These are phyloP conservation scores for Monilinia polystroma DNA, from an alignment of 2,329 filamentous ascomycete genomes.

Conservation along the genomic window DNA sequence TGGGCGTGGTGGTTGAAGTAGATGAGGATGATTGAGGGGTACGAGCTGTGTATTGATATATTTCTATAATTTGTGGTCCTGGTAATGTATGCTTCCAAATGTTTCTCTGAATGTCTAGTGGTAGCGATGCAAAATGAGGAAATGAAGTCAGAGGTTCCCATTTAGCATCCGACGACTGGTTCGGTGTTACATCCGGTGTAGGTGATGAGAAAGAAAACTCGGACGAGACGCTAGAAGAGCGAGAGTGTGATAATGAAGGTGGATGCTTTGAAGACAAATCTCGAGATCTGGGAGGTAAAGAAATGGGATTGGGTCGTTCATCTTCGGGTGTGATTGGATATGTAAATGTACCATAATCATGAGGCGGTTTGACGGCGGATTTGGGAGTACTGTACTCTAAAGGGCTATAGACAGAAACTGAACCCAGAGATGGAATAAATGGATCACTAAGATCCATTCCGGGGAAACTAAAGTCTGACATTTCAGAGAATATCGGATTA, in stretches of 20 bases:
- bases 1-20: neutral
- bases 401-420: conserved; percentile 7
- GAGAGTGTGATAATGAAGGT: conserved; percentile 10
- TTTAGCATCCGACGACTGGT: neutral
- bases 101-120: conserved; percentile 5
- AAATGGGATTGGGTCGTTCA: neutral
- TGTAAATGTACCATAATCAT: conserved; percentile 16
- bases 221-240: conserved; percentile 11
- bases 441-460: conserved; percentile 15
- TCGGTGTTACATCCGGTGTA: neutral
- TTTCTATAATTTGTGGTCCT: neutral
- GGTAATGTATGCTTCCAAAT: conserved; percentile 16
- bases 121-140: conserved; percentile 15
- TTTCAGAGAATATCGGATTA: neutral
- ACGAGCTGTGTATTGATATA: neutral
- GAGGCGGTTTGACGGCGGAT: neutral
- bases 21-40: neutral
- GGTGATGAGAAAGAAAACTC: neutral
- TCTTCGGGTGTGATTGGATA: conserved; percentile 3
- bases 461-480: conserved; percentile 19
- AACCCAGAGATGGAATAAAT: conserved; percentile 6
- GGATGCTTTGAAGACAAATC: neutral
- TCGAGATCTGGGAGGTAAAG: neutral
- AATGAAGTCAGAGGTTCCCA: neutral
- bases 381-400: conserved; percentile 3